phyloP scores from a whole-genome alignment of 2,329 filamentous ascomycete genomes.

The Fusarium avenaceum region DNA sequence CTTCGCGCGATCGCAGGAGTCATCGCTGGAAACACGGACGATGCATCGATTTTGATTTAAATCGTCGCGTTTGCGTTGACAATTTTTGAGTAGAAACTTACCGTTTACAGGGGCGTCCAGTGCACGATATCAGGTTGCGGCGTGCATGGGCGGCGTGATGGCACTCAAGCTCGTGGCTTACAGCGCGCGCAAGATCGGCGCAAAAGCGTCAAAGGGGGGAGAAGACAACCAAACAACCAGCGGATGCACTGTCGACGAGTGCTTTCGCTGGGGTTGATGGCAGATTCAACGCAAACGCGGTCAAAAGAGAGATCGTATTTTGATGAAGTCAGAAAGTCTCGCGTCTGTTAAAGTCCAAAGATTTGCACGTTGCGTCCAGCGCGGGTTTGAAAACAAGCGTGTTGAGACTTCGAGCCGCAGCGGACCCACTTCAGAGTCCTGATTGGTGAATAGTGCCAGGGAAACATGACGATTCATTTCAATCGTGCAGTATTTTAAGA shows the following conservation, averaged over 20 bases:
- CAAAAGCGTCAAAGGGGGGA: conserved; percentile 23
- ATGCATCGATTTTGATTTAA: conserved; percentile 4
- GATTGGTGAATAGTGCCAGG: conserved; percentile 23
- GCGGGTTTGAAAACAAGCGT: background rate
- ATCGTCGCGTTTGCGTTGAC: conserved; percentile 1
- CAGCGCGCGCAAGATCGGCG: conserved; percentile 41
- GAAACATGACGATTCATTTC: conserved; percentile 25
- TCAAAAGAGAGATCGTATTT: conserved; percentile 26
- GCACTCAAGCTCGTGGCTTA: conserved; percentile 45
- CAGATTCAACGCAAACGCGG: conserved; percentile 28
- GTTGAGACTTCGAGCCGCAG: conserved; percentile 24
- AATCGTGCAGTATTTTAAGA: background rate
- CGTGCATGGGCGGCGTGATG: conserved; percentile 48
- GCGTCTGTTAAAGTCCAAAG: conserved; percentile 44
- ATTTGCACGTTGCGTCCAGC: background rate
- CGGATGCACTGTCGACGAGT: conserved; percentile 6
- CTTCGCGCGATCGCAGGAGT: conserved; percentile 9
- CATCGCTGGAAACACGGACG: conserved; percentile 1
- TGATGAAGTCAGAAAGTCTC: conserved; percentile 36
- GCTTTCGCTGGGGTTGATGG: conserved; percentile 21
- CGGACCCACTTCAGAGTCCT: conserved; percentile 7
- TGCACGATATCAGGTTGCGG: conserved; percentile 46
- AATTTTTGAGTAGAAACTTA: conserved; percentile 32
- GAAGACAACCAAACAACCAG: conserved; percentile 20
- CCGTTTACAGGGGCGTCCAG: conserved; percentile 40